phyloP scores from a whole-genome alignment of 257 asterid genomes.

The Nicotiana attenuata region DNA sequence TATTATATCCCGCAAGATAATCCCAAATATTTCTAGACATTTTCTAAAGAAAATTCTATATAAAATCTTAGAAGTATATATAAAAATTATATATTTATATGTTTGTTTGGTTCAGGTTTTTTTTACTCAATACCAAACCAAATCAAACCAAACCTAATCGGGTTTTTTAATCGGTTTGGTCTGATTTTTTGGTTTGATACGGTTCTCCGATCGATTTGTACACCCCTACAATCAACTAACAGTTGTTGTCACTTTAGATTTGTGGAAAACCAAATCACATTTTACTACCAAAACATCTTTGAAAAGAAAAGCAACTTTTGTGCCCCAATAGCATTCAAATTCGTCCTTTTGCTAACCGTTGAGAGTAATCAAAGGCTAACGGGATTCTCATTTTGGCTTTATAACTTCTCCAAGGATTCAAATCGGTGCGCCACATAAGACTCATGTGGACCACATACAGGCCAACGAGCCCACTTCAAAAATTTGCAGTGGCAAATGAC shows the following conservation, averaged over 20 bases:
- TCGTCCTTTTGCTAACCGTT: neutral
- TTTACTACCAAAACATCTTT: neutral
- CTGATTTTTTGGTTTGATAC: no score
- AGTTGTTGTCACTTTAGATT: neutral
- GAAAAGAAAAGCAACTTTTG: neutral
- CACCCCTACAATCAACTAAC: neutral
- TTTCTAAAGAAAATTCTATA: no score
- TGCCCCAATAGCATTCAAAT: neutral
- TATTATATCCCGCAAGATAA: no score
- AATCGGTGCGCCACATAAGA: neutral
- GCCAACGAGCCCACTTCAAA: neutral
- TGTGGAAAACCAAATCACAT: conserved; percentile 15
- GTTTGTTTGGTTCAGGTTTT: no score
- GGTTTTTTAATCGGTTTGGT: no score
- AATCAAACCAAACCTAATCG: no score
- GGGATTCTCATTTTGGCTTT: neutral
- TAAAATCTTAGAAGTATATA: no score
- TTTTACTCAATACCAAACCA: no score
- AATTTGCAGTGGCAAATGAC: conserved; percentile 3
- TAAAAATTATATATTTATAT: no score
- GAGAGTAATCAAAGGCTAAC: conserved; percentile 11
- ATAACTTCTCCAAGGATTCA: neutral
- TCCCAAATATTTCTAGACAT: no score
- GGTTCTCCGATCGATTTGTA: no score
- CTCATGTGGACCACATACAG: conserved; percentile 19